Conservation (phyloP, 176 grass and related monocot genomes). For the Cocos nucifera region DNA sequence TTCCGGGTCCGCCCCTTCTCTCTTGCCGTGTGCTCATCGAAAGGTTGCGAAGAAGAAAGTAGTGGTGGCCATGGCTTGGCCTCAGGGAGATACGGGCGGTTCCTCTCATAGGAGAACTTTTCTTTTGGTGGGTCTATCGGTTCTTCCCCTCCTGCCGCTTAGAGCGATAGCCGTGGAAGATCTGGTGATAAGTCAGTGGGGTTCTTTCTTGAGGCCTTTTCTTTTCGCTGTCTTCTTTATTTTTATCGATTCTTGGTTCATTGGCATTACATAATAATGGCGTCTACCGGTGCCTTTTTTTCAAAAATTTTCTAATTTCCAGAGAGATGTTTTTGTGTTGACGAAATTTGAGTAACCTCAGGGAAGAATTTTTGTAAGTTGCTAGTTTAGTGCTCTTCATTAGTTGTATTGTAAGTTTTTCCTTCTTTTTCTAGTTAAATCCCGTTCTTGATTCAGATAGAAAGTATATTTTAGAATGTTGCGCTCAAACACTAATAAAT, state of each 20-base stretch:
- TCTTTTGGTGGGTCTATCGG: conserved; percentile 58
- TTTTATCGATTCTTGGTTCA: neutral
- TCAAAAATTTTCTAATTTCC: too few species aligned
- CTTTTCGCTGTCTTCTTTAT: neutral
- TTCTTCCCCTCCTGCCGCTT: conserved; percentile 59
- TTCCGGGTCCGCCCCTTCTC: neutral
- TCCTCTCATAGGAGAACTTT: conserved; percentile 44
- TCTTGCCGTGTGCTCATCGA: neutral
- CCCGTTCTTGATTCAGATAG: too few species aligned
- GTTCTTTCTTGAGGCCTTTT: neutral
- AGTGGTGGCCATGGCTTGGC: neutral
- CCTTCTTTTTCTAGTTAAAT: too few species aligned
- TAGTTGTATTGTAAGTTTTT: too few species aligned
- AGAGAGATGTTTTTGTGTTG: too few species aligned
- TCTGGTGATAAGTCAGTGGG: conserved; percentile 10
- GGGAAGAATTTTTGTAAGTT: too few species aligned
- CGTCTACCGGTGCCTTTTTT: too few species aligned
- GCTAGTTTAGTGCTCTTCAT: too few species aligned
- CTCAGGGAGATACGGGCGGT: neutral
- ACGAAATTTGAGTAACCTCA: too few species aligned
- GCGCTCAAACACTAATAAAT: too few species aligned
- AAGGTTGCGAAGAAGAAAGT: neutral
- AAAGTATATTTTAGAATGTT: too few species aligned
- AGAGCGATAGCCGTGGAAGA: conserved; percentile 21
- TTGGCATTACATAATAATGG: too few species aligned